Base-by-base conservation (phyloP, 805 yeast species). In the Schwanniomyces pseudopolymorphus region DNA sequence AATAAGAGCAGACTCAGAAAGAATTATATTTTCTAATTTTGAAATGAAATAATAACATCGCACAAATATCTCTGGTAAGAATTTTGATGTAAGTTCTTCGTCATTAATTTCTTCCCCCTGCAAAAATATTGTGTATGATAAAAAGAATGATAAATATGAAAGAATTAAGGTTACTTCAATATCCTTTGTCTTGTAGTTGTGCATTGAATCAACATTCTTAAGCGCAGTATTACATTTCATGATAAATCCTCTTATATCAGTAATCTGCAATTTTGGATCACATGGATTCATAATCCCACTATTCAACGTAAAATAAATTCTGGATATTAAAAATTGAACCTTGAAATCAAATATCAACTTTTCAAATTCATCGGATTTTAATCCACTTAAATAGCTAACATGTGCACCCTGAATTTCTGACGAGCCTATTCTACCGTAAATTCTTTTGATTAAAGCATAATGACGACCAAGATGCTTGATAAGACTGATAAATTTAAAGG, bases 41-140 rank as follows among this genome's bases (percentile, higher is more conserved):
- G 27, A 13, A n/a, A 38, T 38, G 20, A 38, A 38, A 22, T 38
- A 16, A 16, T 24, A 38, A 10, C 40, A 38, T 9, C 13, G 19
- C 21, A 9, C n/a, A 24, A 38, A 22, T 6, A 38, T 22, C n/a
- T 38, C 20, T 38, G 40, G 40, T 9, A 24, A 36, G 24, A 11
- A 38, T 22, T 24, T 20, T n/a, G 40, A 38, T 11, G n/a, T 38
- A 2, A 38, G 28, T 14, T 13, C 24, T n/a, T 38, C 28, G n/a
- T 38, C 40, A 4, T 38, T 24, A 8, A 24, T 14, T n/a, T 64
- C 70, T 50, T 72, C 77, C 13, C 56, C 57, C 49, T 72, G 75
- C 14, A 72, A 51, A 33, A 69, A 53, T n/a, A 65, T 52, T 4
- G 69, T 47, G 36, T 60, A 64, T 11, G 60, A 46, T 48, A 70